Conservation (phyloP, 202 grass and related monocot genomes). For the Zizania palustris region DNA sequence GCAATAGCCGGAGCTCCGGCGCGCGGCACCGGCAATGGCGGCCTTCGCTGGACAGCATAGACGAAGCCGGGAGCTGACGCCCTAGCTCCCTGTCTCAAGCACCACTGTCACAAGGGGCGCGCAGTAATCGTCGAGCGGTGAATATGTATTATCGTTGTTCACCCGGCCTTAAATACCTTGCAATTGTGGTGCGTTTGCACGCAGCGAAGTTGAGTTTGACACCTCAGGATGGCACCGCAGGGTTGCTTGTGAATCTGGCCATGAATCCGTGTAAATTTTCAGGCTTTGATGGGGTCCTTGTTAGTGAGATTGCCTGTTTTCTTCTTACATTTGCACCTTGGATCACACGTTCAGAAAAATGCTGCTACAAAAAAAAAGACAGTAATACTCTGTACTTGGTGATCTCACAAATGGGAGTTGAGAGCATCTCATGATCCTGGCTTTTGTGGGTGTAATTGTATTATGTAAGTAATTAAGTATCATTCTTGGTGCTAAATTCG, state of each 20-base stretch:
- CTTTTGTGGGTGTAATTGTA: slow-evolving; percentile 3
- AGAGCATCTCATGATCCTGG: slow-evolving; percentile 10
- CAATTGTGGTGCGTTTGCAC: slow-evolving; percentile 15
- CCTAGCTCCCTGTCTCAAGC: too few species aligned
- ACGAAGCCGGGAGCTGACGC: slow-evolving; percentile 58
- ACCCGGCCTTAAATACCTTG: slow-evolving; percentile 26
- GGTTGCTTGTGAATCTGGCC: slow-evolving; percentile 28
- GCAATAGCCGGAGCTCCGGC: slow-evolving; percentile 47
- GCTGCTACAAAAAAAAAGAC: slow-evolving; percentile 16
- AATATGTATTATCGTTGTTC: slow-evolving; percentile 50
- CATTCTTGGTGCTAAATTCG: slow-evolving; percentile 20
- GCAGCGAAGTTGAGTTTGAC: slow-evolving; percentile 24
- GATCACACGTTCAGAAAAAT: slow-evolving; percentile 25
- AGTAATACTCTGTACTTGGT: slow-evolving; percentile 13
- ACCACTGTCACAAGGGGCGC: too few species aligned
- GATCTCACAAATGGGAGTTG: slow-evolving; percentile 8
- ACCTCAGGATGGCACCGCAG: slow-evolving; percentile 10
- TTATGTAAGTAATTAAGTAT: not conserved
- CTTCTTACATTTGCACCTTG: slow-evolving; percentile 34
- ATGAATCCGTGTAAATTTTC: slow-evolving; percentile 48
- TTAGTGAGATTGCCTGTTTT: slow-evolving; percentile 37
- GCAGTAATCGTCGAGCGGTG: slow-evolving; percentile 35
- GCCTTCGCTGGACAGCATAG: slow-evolving; percentile 82
- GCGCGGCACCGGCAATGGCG: slow-evolving; percentile 72
- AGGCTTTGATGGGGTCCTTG: slow-evolving; percentile 7